Conservation (phyloP, 148 eudicot species). For the Fagopyrum esculentum region DNA sequence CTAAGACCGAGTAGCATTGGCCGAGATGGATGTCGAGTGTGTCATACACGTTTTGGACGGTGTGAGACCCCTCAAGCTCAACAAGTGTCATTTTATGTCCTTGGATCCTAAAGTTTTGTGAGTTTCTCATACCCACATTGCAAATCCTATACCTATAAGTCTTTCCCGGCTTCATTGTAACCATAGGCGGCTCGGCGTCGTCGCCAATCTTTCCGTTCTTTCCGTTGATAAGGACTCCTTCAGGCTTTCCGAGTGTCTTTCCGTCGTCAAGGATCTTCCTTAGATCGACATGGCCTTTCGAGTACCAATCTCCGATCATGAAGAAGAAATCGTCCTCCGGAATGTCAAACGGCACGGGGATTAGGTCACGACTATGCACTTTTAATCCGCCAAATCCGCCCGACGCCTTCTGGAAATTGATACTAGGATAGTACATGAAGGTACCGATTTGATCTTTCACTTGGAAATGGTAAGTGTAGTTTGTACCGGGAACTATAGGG, state of each 20-base stretch:
- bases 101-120: constrained; percentile 51
- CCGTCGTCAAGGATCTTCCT: constrained; percentile 40
- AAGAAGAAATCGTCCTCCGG: constrained; percentile 59
- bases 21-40: constrained; percentile 65
- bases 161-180: constrained; percentile 43
- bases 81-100: constrained; percentile 48
- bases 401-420: constrained; percentile 33
- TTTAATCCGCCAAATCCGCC: constrained; percentile 51
- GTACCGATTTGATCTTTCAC: constrained; percentile 68
- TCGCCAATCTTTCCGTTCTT: constrained; percentile 34
- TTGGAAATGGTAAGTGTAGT: constrained; percentile 56
- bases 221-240: constrained; percentile 57
- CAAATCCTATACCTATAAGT: constrained; percentile 63
- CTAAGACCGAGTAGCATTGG: constrained; percentile 52
- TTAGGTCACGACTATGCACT: constrained; percentile 39
- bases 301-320: constrained; percentile 61
- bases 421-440: constrained; percentile 46
- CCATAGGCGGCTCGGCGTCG: constrained; percentile 21
- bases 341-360: constrained; percentile 48
- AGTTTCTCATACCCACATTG: constrained; percentile 56
- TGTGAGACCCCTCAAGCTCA: constrained; percentile 64
- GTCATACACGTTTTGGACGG: constrained; percentile 47
- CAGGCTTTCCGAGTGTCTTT: constrained; percentile 41
- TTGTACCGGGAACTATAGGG: constrained; percentile 51
- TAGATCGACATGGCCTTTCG: constrained; percentile 33